These are phyloP conservation scores for Jimgerdemannia lactiflua DNA, from an alignment of 192 early-diverging fungal species.

Conservation along the genomic window DNA sequence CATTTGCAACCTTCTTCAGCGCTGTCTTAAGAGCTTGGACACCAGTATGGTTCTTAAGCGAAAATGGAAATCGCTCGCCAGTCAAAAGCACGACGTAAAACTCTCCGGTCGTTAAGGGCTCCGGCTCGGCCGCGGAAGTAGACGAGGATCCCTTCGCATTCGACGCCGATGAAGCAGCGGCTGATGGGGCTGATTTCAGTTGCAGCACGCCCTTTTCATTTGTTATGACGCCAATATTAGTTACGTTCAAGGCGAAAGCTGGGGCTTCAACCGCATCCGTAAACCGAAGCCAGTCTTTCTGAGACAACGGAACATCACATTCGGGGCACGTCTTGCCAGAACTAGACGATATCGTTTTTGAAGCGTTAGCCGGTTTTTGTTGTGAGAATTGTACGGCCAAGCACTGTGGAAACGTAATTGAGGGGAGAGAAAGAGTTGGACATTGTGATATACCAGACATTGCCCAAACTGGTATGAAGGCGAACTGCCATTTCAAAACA, in stretches of 20 bases:
- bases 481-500: too few species aligned
- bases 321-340: background rate
- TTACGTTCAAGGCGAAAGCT: background rate
- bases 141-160: background rate
- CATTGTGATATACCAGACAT: too few species aligned
- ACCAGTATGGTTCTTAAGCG: background rate
- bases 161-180: background rate
- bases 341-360: too few species aligned
- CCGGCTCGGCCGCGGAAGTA: background rate
- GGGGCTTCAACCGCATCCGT: background rate
- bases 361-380: too few species aligned
- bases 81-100: slow-evolving; percentile 14
- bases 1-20: background rate
- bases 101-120: slow-evolving; percentile 2
- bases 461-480: too few species aligned
- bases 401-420: too few species aligned
- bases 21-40: background rate
- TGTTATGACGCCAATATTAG: background rate
- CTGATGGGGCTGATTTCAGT: background rate
- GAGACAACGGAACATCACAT: background rate
- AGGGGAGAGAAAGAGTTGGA: too few species aligned
- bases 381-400: too few species aligned
- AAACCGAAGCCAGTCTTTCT: background rate
- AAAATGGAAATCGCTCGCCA: slow-evolving; percentile 5
- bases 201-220: background rate